Conservation (phyloP, 2,329 filamentous ascomycete species). For the Beauveria scarabaeidicola region DNA sequence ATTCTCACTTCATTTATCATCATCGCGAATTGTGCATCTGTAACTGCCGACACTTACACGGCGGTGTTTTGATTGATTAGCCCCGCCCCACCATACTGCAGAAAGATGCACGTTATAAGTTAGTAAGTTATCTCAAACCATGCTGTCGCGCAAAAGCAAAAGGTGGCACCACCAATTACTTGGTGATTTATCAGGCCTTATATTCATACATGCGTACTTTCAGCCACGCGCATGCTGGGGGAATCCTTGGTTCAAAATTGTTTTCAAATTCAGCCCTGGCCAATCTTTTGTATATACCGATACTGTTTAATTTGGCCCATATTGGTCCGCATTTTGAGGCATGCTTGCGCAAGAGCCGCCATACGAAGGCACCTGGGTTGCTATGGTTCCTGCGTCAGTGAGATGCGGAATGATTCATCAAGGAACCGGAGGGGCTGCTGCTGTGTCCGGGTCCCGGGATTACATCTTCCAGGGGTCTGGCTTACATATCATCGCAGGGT, state of each 20-base stretch:
- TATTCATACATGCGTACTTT: no score
- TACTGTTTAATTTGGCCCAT: no score
- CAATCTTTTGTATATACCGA: no score
- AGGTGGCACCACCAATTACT: no score
- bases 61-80: not conserved
- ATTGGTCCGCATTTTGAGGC: not conserved
- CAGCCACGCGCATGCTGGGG: not conserved
- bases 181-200: no score
- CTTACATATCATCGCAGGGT: not conserved
- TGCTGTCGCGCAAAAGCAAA: no score
- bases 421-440: not conserved
- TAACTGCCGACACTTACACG: not conserved
- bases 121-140: not conserved
- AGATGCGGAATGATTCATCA: not conserved
- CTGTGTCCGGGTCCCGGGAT: not conserved
- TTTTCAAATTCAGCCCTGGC: no score
- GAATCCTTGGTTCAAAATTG: no score
- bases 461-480: not conserved
- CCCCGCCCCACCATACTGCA: not conserved
- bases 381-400: not conserved
- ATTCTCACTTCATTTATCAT: no score
- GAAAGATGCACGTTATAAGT: not conserved
- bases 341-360: not conserved
- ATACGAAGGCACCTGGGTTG: no score
- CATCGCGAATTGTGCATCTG: no score